Conservation (phyloP, 768 basidiomycete genomes). For the Podaxis sp. region DNA sequence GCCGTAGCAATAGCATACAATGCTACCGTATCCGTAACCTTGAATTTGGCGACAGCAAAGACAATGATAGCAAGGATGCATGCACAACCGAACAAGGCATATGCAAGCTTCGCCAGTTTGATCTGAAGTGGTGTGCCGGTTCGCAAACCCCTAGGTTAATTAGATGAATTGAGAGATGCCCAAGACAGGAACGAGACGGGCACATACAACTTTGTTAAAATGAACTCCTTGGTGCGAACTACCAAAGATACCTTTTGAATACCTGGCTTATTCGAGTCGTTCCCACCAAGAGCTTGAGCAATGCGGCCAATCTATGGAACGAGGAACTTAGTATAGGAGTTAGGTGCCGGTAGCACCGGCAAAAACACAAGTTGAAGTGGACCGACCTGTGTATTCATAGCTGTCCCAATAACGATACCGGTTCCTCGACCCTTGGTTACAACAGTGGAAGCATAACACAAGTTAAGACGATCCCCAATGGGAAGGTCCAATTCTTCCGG, state of each 20-base stretch:
- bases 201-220: conserved; percentile 30
- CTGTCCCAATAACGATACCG: conserved; percentile 47
- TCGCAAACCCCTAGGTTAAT: conserved; percentile 28
- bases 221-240: conserved; percentile 23
- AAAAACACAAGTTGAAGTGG: conserved; percentile 28
- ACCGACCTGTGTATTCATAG: conserved; percentile 53
- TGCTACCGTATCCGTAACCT: conserved; percentile 32
- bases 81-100: conserved; percentile 34
- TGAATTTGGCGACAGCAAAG: conserved; percentile 34
- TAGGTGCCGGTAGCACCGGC: not conserved
- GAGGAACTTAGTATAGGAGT: not conserved
- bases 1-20: conserved; percentile 39
- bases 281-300: conserved; percentile 33
- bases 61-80: conserved; percentile 37
- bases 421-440: conserved; percentile 49
- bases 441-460: conserved; percentile 42
- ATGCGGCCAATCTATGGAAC: conserved; percentile 35
- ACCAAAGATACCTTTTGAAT: conserved; percentile 24
- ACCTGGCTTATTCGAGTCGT: conserved; percentile 25
- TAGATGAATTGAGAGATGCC: no score
- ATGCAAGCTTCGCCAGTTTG: conserved; percentile 37
- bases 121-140: conserved; percentile 39
- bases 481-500: conserved; percentile 33
- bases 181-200: not conserved
- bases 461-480: conserved; percentile 43